phyloP scores from a whole-genome alignment of 176 grass and related monocot genomes.

The Tillandsia leiboldiana region DNA sequence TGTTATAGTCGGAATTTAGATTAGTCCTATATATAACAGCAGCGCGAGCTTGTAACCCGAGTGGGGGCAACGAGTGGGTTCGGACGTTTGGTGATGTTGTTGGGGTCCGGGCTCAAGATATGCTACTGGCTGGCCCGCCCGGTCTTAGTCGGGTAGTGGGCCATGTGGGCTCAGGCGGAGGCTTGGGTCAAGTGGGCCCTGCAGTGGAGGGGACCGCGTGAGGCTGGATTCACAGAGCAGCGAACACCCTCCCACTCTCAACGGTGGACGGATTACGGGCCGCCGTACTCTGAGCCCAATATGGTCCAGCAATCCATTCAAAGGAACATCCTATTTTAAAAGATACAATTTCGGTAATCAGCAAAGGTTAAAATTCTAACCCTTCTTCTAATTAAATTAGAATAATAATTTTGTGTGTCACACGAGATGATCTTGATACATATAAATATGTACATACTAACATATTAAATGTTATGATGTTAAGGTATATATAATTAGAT shows the following conservation, averaged over 20 bases:
- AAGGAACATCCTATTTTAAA: neutral
- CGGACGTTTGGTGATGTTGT: neutral
- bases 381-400: too few species aligned
- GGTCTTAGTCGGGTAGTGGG: neutral
- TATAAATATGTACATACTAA: too few species aligned
- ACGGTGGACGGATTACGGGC: constrained; percentile 41
- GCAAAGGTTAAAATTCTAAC: too few species aligned
- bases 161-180: neutral
- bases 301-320: neutral
- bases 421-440: too few species aligned
- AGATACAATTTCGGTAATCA: too few species aligned
- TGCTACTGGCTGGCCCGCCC: neutral
- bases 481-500: too few species aligned
- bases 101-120: neutral
- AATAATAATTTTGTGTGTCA: too few species aligned
- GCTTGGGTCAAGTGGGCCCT: neutral
- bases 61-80: constrained; percentile 1
- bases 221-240: constrained; percentile 50
- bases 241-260: constrained; percentile 32
- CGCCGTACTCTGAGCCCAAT: neutral
- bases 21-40: too few species aligned
- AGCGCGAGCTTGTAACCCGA: too few species aligned
- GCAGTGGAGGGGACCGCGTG: constrained; percentile 20
- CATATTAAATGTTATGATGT: too few species aligned
- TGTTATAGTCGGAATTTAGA: too few species aligned